Conservation (phyloP, 169 alveolate species). For the Plasmodium gaboni region DNA sequence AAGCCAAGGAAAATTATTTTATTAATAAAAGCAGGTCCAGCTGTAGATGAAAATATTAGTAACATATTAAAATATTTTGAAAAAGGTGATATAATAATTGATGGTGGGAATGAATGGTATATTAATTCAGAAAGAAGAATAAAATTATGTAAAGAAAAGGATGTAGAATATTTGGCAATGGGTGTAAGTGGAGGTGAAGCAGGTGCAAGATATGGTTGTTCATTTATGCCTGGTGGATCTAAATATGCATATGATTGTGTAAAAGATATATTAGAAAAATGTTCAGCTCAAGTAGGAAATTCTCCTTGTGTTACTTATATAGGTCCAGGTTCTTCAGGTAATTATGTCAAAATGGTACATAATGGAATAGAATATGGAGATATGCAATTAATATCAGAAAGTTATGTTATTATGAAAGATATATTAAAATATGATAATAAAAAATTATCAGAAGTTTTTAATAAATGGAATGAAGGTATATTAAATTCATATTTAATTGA, state of each 20-base stretch:
- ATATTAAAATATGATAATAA: constrained; percentile 44
- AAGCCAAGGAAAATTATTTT: constrained; percentile 85
- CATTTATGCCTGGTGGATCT: constrained; percentile 90
- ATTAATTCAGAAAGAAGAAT: constrained; percentile 85
- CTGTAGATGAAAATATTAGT: constrained; percentile 80
- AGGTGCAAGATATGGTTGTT: constrained; percentile 89
- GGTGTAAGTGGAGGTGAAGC: constrained; percentile 92
- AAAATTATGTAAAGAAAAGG: constrained; percentile 14
- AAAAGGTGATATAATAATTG: constrained; percentile 85
- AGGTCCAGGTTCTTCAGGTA: constrained; percentile 89
- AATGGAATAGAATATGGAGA: constrained; percentile 91
- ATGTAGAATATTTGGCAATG: constrained; percentile 85
- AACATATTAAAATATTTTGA: constrained; percentile 76
- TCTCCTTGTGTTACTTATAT: constrained; percentile 82
- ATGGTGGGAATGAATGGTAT: constrained; percentile 92
- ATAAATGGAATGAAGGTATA: constrained; percentile 80
- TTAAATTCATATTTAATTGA: constrained; percentile 84
- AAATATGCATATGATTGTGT: constrained; percentile 82
- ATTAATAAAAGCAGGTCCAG: constrained; percentile 85
- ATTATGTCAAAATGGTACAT: constrained; percentile 91
- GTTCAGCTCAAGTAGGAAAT: constrained; percentile 78
- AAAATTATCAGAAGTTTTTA: constrained; percentile 68
- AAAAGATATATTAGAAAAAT: constrained; percentile 76
- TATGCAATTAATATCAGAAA: constrained; percentile 88
- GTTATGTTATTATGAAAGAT: constrained; percentile 67